Evolutionary conservation across 345 rosid species (phyloP).

Genomic region (Anastatica hierochuntica): DNA sequence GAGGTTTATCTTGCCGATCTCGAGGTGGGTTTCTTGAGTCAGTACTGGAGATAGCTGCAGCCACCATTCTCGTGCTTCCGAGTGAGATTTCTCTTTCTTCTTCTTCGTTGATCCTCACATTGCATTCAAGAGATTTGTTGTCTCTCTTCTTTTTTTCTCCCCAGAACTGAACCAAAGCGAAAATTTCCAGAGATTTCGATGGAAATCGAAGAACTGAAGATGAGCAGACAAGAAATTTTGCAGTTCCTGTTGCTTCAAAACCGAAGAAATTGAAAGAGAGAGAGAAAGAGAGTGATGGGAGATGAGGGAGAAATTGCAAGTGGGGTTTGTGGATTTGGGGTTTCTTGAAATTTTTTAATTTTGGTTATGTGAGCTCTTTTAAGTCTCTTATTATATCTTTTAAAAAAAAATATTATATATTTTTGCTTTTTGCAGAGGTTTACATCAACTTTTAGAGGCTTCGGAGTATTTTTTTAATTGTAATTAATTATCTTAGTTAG

Average conservation of each 20-base stretch:
- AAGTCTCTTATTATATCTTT: no score
- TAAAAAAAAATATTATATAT: no score
- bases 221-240: constrained; percentile 10
- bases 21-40: constrained; percentile 27
- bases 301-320: constrained; percentile 24
- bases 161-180: no score
- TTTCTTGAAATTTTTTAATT: constrained; percentile 13
- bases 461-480: constrained; percentile 6
- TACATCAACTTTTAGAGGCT: constrained; percentile 21
- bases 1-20: constrained; percentile 16
- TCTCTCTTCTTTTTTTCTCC: no score
- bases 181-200: constrained; percentile 10
- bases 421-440: constrained; percentile 22
- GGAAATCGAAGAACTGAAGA: constrained; percentile 4
- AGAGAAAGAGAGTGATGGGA: constrained; percentile 12
- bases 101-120: constrained; percentile 35
- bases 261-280: constrained; percentile 20
- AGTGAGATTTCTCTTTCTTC: constrained; percentile 4
- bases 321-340: constrained; percentile 36
- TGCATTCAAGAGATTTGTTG: no score
- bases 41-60: constrained; percentile 36
- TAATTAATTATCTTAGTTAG: no score
- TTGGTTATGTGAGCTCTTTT: constrained; percentile 19
- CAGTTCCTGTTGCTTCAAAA: constrained; percentile 20
- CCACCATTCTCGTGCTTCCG: constrained; percentile 53